Percentiles rank a stretch among this genome's conserved stretches.
Conservation (phyloP, 768 basidiomycete species). For the Pulveroboletus sp. region DNA sequence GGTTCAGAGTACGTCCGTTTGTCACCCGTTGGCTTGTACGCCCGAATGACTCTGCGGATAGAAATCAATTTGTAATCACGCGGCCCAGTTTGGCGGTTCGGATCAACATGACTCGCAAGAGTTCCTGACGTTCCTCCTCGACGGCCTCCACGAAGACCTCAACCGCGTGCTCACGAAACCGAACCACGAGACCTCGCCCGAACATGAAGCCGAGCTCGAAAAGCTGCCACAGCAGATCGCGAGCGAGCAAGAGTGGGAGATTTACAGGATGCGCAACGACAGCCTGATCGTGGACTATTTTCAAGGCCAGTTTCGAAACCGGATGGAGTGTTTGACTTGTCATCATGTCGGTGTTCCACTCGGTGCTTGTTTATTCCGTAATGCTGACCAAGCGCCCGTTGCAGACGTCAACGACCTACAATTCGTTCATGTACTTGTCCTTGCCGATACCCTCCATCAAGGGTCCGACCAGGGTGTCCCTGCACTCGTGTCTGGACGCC, state of each 20-base stretch:
- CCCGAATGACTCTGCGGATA: constrained; percentile 30
- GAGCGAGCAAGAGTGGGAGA: constrained; percentile 88
- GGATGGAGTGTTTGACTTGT: constrained; percentile 86
- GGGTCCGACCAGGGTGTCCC: constrained; percentile 53
- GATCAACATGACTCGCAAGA: constrained; percentile 99
- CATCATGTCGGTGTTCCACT: constrained; percentile 52
- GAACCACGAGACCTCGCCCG: constrained; percentile 57
- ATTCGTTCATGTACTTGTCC: constrained; percentile 92
- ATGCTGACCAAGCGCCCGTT: constrained; percentile 9
- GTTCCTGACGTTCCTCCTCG: constrained; percentile 89
- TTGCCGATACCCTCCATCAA: constrained; percentile 76
- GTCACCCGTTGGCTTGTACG: too few relatives aligned
- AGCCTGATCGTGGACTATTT: constrained; percentile 95
- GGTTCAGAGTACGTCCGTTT: constrained; percentile 86
- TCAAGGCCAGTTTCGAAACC: constrained; percentile 94
- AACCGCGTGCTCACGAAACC: constrained; percentile 80
- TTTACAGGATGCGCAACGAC: constrained; percentile 87
- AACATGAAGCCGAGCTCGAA: constrained; percentile 86
- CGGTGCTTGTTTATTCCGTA: constrained; percentile 3
- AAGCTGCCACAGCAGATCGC: constrained; percentile 82
- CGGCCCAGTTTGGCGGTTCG: constrained; percentile 72
- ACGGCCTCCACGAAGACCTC: constrained; percentile 86
- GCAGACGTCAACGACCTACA: constrained; percentile 96
- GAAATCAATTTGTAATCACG: constrained; percentile 57
- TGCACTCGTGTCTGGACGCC: constrained; percentile 81